Evolutionary conservation across 225 moss, liverwort and hornwort species (phyloP).

Genomic region (Climacium dendroides): DNA sequence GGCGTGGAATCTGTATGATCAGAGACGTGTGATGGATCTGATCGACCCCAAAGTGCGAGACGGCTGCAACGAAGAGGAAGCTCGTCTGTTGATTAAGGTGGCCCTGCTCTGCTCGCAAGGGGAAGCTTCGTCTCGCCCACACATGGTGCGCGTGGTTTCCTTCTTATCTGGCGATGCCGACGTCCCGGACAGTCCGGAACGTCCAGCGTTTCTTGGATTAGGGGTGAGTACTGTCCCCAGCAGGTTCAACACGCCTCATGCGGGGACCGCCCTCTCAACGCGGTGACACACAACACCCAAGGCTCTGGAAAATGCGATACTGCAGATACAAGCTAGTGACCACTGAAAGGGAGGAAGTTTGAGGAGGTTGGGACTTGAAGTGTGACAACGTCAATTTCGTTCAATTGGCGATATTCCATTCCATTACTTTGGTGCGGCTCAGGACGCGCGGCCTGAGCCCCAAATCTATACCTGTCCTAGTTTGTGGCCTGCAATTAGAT

Average conservation of each 20-base stretch:
- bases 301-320: not conserved
- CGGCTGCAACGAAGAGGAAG: conserved; percentile 17
- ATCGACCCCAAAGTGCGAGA: conserved; percentile 19
- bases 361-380: not conserved
- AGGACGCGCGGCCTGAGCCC: not conserved
- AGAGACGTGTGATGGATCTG: conserved; percentile 11
- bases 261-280: not conserved
- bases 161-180: conserved; percentile 14
- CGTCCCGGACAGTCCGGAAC: not conserved
- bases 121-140: conserved; percentile 18
- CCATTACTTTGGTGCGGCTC: not conserved
- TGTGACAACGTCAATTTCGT: not conserved
- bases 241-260: not conserved
- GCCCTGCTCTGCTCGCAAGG: conserved; percentile 43
- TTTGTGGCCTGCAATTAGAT: not conserved
- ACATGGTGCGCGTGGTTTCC: conserved; percentile 29
- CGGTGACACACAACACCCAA: not conserved
- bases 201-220: conserved; percentile 31
- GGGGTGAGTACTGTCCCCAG: not conserved
- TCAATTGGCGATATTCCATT: not conserved
- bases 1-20: conserved; percentile 32
- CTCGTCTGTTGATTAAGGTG: conserved; percentile 16
- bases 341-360: not conserved
- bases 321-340: not conserved
- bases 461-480: not conserved